Percentiles rank a stretch among this genome's conserved stretches.
These are phyloP conservation scores for Claviceps quebecensis DNA, from an alignment of 2,329 filamentous ascomycete genomes.

Conservation along the genomic window DNA sequence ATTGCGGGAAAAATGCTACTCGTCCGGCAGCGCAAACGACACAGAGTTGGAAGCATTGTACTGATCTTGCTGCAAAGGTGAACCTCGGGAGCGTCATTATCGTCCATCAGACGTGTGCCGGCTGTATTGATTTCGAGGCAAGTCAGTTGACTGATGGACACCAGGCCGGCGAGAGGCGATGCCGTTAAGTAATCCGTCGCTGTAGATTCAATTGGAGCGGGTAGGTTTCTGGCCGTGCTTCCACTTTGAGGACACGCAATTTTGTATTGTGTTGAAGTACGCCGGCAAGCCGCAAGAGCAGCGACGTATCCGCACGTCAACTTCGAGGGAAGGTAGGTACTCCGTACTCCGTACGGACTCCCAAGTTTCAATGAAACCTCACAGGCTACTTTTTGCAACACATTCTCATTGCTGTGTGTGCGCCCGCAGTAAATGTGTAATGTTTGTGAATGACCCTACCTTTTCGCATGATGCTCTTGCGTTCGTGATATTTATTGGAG, in stretches of 20 bases:
- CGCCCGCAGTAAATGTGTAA: too few species aligned
- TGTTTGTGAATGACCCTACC: too few species aligned
- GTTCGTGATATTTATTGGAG: too few species aligned
- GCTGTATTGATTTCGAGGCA: constrained; percentile 6
- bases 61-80: constrained; percentile 5
- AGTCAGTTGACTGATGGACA: constrained; percentile 3
- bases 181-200: constrained; percentile 4
- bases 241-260: constrained; percentile 2
- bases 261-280: constrained; percentile 5
- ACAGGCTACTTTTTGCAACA: too few species aligned
- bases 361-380: too few species aligned
- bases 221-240: constrained; percentile 4
- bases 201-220: neutral
- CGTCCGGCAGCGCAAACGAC: constrained; percentile 6
- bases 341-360: too few species aligned
- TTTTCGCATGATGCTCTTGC: too few species aligned
- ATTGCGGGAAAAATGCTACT: constrained; percentile 4
- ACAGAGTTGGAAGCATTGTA: constrained; percentile 4
- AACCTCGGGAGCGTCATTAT: neutral
- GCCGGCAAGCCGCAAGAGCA: constrained; percentile 2
- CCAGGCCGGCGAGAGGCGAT: constrained; percentile 1
- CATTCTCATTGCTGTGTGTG: too few species aligned
- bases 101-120: constrained; percentile 2
- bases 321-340: too few species aligned
- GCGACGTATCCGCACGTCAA: neutral